A percentile compares a stretch with the other conserved stretches of the same genome.
These are phyloP conservation scores for Crassisporium funariophilum DNA, from an alignment of 768 basidiomycete genomes.

Conservation along the genomic window DNA sequence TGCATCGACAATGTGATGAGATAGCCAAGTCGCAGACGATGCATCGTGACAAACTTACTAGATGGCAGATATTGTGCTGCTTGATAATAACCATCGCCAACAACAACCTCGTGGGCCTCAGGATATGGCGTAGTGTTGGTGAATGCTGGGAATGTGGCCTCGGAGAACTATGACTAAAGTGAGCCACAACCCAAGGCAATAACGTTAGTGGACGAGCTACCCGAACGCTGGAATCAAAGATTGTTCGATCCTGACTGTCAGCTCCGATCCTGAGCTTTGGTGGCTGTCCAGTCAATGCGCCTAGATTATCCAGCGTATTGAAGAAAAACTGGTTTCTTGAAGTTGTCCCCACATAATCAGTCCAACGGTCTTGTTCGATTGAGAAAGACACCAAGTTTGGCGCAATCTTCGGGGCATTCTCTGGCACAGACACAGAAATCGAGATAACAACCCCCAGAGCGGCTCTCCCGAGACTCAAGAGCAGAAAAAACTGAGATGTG, in stretches of 20 bases:
- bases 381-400: constrained; percentile 74
- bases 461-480: too few species aligned
- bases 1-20: constrained; percentile 28
- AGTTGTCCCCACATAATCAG: constrained; percentile 61
- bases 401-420: too few species aligned
- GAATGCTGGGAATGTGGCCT: constrained; percentile 51
- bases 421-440: too few species aligned
- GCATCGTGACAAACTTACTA: constrained; percentile 42
- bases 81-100: constrained; percentile 59
- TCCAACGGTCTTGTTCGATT: constrained; percentile 72
- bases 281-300: constrained; percentile 48
- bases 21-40: too few species aligned
- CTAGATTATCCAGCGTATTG: constrained; percentile 61
- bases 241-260: constrained; percentile 58
- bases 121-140: constrained; percentile 60
- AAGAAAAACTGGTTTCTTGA: constrained; percentile 59
- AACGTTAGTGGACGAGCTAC: constrained; percentile 30
- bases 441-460: too few species aligned
- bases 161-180: constrained; percentile 38
- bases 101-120: constrained; percentile 59
- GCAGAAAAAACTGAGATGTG: too few species aligned
- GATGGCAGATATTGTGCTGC: constrained; percentile 53
- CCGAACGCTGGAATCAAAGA: constrained; percentile 49
- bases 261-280: constrained; percentile 65
- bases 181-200: neutral